Conservation (phyloP, 1,139 yeast species). For the Geotrichum histeridarum region DNA sequence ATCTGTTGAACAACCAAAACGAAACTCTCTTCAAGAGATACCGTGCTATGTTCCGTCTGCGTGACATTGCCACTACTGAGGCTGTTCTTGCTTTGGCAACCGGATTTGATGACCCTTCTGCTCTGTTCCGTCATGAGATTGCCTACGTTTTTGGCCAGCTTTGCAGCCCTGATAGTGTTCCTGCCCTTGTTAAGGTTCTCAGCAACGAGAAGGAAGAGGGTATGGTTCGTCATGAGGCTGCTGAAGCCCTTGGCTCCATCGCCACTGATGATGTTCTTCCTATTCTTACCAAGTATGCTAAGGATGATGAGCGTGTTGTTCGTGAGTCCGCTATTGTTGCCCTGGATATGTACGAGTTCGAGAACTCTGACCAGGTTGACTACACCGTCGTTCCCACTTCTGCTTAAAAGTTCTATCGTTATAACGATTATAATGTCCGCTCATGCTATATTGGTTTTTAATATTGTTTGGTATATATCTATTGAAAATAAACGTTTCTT, state of each 20-base stretch:
- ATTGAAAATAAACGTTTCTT: background rate
- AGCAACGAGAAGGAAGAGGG: constrained; percentile 78
- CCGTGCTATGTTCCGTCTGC: constrained; percentile 95
- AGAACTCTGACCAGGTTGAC: constrained; percentile 78
- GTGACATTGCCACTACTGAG: constrained; percentile 90
- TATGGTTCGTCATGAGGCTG: constrained; percentile 99
- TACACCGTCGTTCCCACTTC: constrained; percentile 46
- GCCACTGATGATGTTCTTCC: constrained; percentile 97
- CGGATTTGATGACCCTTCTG: constrained; percentile 86
- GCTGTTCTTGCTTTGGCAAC: constrained; percentile 88
- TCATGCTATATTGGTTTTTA: background rate
- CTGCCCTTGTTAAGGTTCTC: constrained; percentile 76
- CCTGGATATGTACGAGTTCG: constrained; percentile 95
- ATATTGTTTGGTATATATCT: background rate
- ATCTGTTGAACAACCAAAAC: constrained; percentile 66
- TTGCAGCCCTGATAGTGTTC: constrained; percentile 89
- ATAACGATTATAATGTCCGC: constrained; percentile 3
- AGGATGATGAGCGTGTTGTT: constrained; percentile 83
- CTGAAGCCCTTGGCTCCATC: constrained; percentile 95
- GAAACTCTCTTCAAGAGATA: constrained; percentile 87
- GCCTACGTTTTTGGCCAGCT: constrained; percentile 98
- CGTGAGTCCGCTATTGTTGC: constrained; percentile 96
- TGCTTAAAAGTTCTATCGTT: constrained; percentile 5
- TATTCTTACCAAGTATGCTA: constrained; percentile 68
- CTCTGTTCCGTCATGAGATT: constrained; percentile 93